phyloP scores from a whole-genome alignment of 2,329 filamentous ascomycete species.

The Sporothrix pallida region DNA sequence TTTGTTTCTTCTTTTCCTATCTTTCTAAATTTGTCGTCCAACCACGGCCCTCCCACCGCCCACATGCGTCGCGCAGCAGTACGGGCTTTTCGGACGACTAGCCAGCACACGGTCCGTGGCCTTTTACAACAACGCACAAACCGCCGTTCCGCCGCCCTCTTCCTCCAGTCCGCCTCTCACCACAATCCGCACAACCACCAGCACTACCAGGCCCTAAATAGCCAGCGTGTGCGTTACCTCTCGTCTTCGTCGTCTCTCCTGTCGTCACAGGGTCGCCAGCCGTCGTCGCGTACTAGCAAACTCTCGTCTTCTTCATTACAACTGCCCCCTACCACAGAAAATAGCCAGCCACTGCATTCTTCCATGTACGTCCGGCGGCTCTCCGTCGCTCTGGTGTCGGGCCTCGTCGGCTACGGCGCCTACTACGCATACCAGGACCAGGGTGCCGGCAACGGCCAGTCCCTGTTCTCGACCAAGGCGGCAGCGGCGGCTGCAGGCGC shows the following conservation, averaged over 20 bases:
- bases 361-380: constrained; percentile 78
- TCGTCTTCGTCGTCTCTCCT: constrained; percentile 41
- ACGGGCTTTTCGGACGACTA: constrained; percentile 70
- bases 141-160: constrained; percentile 47
- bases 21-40: neutral
- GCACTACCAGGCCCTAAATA: constrained; percentile 22
- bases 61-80: constrained; percentile 76
- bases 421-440: constrained; percentile 72
- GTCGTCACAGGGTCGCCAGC: constrained; percentile 21
- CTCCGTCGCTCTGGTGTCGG: constrained; percentile 69
- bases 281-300: constrained; percentile 26
- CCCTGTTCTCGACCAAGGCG: constrained; percentile 32
- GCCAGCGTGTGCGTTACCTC: constrained; percentile 49
- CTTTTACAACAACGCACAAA: constrained; percentile 54
- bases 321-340: constrained; percentile 41
- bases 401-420: constrained; percentile 75
- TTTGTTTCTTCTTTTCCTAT: neutral
- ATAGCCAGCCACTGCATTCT: constrained; percentile 60
- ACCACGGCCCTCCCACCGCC: constrained; percentile 24
- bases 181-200: constrained; percentile 26
- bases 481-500: constrained; percentile 37
- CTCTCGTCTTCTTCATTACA: neutral
- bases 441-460: constrained; percentile 11
- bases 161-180: constrained; percentile 37
- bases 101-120: constrained; percentile 67